Evolutionary conservation across 768 basidiomycete species (phyloP), one percentile per base, ranked within the genome.

Genomic region (Suillus subaureus): DNA sequence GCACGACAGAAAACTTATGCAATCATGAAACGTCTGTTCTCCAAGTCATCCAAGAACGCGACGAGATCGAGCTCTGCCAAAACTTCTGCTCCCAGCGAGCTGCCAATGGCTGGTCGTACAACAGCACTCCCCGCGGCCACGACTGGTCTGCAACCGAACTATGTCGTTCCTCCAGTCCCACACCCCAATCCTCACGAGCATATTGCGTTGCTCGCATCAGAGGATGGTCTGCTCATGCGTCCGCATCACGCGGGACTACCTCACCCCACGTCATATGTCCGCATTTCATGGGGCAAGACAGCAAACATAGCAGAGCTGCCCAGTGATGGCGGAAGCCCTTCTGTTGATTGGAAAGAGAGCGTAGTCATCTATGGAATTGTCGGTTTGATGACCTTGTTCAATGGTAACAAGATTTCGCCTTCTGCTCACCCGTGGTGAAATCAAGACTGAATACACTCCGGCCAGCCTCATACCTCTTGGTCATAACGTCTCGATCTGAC

Each of bases 331-430:
- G 79, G 74, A n/a, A 71, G 70, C 31, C 74, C 79, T 9, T 75
- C 73, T 16, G 68, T 77, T 23, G 81, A 87, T 72, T 92, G 91
- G 89, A 74, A 78, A 9, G 81, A 83, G 21, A 75, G 81, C 64
- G 84, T 85, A 47, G 75, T 91, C 52, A 82, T 93, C 13, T 89
- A 92, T 74, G 93, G 93, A 15, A 86, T 95, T 68, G 79, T 94
- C 52, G 93, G 93, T 18, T 79, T 92, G 21, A 72, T 95, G 66
- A 87, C 88, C 66, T 77, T 95, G 28, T 92, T 88, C 72, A 84
- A 89, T 71, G 85, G 93, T 94, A 77, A 64, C 31, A 45, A 63
- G 52, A 66, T 51, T 33, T 65, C 40, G 3, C 31, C 18, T 7
- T 28, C 58, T 28, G 28, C 26, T 42, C 28, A 60, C 6, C 21